Percentiles rank a stretch among this genome's conserved stretches.
phyloP scores from a whole-genome alignment of 1,139 yeast genomes.

The Pichia kudriavzevii region DNA sequence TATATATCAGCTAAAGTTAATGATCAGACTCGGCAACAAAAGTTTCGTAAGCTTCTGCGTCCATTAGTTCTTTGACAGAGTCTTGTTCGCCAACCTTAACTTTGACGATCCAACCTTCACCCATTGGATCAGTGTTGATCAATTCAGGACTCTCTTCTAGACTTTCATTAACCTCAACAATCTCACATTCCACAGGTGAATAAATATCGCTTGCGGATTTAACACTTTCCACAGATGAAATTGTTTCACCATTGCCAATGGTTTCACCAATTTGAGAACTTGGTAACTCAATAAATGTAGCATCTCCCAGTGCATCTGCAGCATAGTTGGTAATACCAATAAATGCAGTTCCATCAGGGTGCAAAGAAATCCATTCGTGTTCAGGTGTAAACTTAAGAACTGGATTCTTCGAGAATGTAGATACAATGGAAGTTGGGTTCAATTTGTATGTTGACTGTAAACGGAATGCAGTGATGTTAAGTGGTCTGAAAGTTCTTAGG shows the following conservation, averaged over 20 bases:
- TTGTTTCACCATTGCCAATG: constrained; percentile 67
- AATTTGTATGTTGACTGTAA: constrained; percentile 41
- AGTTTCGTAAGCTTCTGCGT: constrained; percentile 56
- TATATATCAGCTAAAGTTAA: constrained; percentile 5
- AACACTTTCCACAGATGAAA: constrained; percentile 92
- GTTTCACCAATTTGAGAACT: constrained; percentile 26
- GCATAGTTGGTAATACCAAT: constrained; percentile 94
- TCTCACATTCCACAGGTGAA: constrained; percentile 76
- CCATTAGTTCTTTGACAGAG: constrained; percentile 34
- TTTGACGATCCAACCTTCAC: constrained; percentile 89
- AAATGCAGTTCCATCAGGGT: constrained; percentile 73
- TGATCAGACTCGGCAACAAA: constrained; percentile 43
- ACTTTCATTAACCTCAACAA: constrained; percentile 60
- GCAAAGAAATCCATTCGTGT: constrained; percentile 94
- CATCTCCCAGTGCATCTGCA: constrained; percentile 96
- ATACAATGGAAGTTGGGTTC: constrained; percentile 45
- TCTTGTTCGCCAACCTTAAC: constrained; percentile 38
- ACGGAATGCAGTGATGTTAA: too few relatives aligned
- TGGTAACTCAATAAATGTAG: constrained; percentile 88
- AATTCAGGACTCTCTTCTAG: constrained; percentile 68
- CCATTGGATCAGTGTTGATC: constrained; percentile 85
- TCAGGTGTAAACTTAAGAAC: constrained; percentile 70
- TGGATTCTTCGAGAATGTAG: constrained; percentile 47
- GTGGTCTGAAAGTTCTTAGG: too few relatives aligned
- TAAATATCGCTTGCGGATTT: constrained; percentile 92